phyloP scores from a whole-genome alignment of 345 rosid genomes.

The Citrus trifoliata region DNA sequence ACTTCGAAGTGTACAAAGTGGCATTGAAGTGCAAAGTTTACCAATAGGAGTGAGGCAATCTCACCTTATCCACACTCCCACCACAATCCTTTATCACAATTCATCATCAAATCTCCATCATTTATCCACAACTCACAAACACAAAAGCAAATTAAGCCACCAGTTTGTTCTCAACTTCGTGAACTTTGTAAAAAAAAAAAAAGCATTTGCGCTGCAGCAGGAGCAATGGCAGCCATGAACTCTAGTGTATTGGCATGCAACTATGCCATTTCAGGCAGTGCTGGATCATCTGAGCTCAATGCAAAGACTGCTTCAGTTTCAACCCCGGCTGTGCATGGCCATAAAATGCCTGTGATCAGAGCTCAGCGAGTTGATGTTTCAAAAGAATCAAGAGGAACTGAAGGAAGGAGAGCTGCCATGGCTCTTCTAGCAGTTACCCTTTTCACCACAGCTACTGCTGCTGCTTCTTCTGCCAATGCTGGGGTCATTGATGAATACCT shows the following conservation, averaged over 20 bases:
- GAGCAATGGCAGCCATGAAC: constrained; percentile 74
- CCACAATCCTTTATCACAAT: constrained; percentile 57
- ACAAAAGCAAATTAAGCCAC: constrained; percentile 6
- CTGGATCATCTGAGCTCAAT: constrained; percentile 59
- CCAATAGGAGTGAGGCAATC: constrained; percentile 87
- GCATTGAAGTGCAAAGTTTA: constrained; percentile 15
- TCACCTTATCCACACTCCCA: constrained; percentile 91
- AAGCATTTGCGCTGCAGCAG: neutral
- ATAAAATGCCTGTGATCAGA: constrained; percentile 33
- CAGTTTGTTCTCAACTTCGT: neutral
- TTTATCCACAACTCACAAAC: constrained; percentile 26
- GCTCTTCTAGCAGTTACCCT: constrained; percentile 67
- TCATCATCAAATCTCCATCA: constrained; percentile 33
- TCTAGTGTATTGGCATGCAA: constrained; percentile 83
- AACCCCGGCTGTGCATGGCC: constrained; percentile 35
- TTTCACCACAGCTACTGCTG: constrained; percentile 55
- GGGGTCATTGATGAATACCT: constrained; percentile 89
- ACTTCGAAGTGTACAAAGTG: neutral
- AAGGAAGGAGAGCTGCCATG: constrained; percentile 79
- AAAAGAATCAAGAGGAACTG: constrained; percentile 24
- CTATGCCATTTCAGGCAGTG: constrained; percentile 59
- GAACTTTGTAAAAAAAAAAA: neutral
- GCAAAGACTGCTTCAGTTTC: constrained; percentile 49
- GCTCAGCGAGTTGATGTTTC: constrained; percentile 23
- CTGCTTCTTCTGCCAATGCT: constrained; percentile 68